A percentile compares a stretch with the other conserved stretches of the same genome.
Conservation (phyloP, 345 rosid genomes). For the Boechera stricta region DNA sequence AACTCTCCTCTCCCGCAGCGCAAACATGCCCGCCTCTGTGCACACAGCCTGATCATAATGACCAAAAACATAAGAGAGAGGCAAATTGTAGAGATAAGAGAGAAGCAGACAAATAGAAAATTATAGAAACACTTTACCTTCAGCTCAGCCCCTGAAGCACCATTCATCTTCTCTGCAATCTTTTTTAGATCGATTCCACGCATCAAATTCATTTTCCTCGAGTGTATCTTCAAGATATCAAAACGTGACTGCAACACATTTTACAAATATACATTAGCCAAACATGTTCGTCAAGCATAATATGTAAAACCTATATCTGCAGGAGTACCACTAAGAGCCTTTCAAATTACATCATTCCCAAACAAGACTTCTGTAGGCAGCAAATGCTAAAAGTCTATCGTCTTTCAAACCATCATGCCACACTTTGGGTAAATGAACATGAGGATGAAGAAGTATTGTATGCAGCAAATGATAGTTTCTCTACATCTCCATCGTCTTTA, state of each 20-base stretch:
- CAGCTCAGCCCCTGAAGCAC: constrained; percentile 99
- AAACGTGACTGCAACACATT: constrained; percentile 75
- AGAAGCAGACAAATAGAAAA: neutral
- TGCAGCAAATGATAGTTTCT: neutral
- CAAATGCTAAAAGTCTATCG: too few relatives aligned
- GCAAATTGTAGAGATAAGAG: neutral
- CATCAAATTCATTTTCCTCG: constrained; percentile 97
- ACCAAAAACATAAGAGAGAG: neutral
- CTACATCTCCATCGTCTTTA: too few relatives aligned
- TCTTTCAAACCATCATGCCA: neutral
- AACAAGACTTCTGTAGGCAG: too few relatives aligned
- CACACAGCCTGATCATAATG: constrained; percentile 78
- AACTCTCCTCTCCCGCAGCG: constrained; percentile 93
- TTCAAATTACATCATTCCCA: too few relatives aligned
- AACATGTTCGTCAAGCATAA: neutral
- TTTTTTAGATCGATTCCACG: constrained; percentile 98
- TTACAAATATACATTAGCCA: constrained; percentile 9
- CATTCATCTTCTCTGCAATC: constrained; percentile 98
- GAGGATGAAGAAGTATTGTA: neutral
- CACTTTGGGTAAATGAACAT: neutral
- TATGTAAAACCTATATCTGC: too few relatives aligned
- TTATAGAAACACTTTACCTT: constrained; percentile 60
- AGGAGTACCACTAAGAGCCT: too few relatives aligned
- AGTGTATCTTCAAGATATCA: constrained; percentile 95
- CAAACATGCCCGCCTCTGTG: constrained; percentile 99